These are phyloP conservation scores for Heliamphora exappendiculata DNA, from an alignment of 148 eudicot species.

Conservation along the genomic window DNA sequence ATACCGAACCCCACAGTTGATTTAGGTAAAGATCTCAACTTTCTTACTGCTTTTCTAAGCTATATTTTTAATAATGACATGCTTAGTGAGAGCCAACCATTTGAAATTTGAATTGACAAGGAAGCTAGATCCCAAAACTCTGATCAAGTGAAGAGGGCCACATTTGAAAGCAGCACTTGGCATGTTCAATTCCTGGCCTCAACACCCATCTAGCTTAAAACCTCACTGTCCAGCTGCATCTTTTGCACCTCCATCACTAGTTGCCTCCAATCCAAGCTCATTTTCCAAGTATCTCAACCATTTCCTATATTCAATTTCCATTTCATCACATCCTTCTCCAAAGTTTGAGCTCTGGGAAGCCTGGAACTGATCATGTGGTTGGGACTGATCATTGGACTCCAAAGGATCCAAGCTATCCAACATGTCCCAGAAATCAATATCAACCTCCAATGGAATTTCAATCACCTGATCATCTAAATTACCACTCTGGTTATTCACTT, in stretches of 20 bases:
- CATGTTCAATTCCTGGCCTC: not conserved
- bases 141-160: conserved; percentile 4
- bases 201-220: not conserved
- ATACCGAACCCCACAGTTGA: not conserved
- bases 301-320: conserved; percentile 7
- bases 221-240: not conserved
- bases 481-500: not conserved
- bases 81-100: not conserved
- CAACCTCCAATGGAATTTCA: conserved; percentile 24
- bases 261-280: conserved; percentile 30
- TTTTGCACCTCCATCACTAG: not conserved
- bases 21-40: not conserved
- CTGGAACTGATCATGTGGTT: not conserved
- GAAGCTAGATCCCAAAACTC: not conserved
- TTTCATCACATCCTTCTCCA: not conserved
- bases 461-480: conserved; percentile 5
- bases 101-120: not conserved
- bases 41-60: no score
- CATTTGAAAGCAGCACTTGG: not conserved
- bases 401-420: conserved; percentile 22
- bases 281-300: conserved; percentile 32
- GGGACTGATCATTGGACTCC: not conserved
- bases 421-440: conserved; percentile 29
- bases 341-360: not conserved
- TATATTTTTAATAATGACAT: not conserved